A percentile compares a stretch with the other conserved stretches of the same genome.
Evolutionary conservation across 768 basidiomycete species (phyloP).

Genomic region (Lentinula aciculospora): DNA sequence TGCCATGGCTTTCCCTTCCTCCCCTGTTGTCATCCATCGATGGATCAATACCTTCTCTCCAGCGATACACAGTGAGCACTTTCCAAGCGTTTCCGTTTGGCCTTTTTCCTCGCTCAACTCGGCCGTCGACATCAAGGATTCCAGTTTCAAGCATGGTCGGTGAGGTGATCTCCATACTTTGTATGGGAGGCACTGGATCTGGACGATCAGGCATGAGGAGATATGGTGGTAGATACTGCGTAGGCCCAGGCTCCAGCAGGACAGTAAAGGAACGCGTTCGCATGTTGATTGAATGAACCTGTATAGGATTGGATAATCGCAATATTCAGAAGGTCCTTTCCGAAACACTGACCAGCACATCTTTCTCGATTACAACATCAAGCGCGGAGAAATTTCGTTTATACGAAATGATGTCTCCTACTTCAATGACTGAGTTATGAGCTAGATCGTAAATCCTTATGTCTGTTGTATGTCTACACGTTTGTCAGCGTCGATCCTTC

Average conservation of each 20-base stretch:
- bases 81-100: slow-evolving; percentile 57
- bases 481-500: not conserved
- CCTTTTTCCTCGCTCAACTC: slow-evolving; percentile 33
- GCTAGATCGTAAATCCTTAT: slow-evolving; percentile 40
- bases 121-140: slow-evolving; percentile 46
- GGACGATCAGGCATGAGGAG: slow-evolving; percentile 26
- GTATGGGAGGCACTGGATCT: slow-evolving; percentile 22
- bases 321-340: not conserved
- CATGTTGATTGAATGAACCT: slow-evolving; percentile 44
- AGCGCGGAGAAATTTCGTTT: slow-evolving; percentile 38
- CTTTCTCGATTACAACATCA: slow-evolving; percentile 44
- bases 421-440: slow-evolving; percentile 36
- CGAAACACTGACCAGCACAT: slow-evolving; percentile 36
- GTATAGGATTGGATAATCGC: not conserved
- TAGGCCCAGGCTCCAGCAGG: slow-evolving; percentile 31
- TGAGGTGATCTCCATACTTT: slow-evolving; percentile 31
- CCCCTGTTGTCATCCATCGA: slow-evolving; percentile 23
- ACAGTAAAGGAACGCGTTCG: slow-evolving; percentile 36
- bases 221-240: slow-evolving; percentile 27
- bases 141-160: slow-evolving; percentile 47
- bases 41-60: slow-evolving; percentile 26
- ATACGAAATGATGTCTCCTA: slow-evolving; percentile 53
- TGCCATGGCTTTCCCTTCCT: slow-evolving; percentile 42
- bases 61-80: slow-evolving; percentile 48
- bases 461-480: slow-evolving; percentile 32